Conservation (phyloP, 179 eudicot species). For the Silene vulgaris region DNA sequence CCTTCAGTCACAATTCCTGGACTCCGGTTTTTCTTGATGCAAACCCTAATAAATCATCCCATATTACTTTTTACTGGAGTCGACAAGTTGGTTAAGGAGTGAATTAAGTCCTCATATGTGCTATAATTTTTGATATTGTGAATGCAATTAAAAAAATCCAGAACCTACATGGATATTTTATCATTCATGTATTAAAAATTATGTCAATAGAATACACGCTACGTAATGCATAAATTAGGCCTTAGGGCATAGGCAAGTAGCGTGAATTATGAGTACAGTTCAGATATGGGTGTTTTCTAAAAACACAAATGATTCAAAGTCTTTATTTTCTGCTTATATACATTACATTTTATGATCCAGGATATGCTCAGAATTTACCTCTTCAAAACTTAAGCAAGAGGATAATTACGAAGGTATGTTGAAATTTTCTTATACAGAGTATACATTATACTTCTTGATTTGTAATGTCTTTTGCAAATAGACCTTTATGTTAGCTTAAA, state of each 20-base stretch:
- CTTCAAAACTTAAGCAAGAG: slow-evolving; percentile 82
- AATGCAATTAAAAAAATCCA: not conserved
- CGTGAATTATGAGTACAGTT: not conserved
- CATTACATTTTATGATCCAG: slow-evolving; percentile 33
- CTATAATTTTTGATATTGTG: not conserved
- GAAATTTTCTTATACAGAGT: not conserved
- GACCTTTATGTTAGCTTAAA: slow-evolving; percentile 5
- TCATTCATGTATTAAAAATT: not conserved
- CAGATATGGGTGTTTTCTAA: not conserved
- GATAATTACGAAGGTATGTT: slow-evolving; percentile 63
- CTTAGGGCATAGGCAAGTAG: not conserved
- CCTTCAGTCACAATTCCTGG: not conserved
- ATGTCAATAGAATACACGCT: not conserved
- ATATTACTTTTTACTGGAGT: not conserved
- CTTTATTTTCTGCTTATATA: not conserved
- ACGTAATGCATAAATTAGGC: not conserved
- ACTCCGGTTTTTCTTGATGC: not conserved
- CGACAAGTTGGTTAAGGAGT: not conserved
- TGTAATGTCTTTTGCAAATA: slow-evolving; percentile 1
- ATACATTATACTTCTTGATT: not conserved
- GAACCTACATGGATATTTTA: not conserved
- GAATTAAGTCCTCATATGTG: not conserved
- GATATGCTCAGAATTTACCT: slow-evolving; percentile 91
- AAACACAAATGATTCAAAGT: not conserved
- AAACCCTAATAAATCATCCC: slow-evolving; percentile 1